phyloP scores from a whole-genome alignment of 2,329 filamentous ascomycete species.

The Neoarthrinium moseri region DNA sequence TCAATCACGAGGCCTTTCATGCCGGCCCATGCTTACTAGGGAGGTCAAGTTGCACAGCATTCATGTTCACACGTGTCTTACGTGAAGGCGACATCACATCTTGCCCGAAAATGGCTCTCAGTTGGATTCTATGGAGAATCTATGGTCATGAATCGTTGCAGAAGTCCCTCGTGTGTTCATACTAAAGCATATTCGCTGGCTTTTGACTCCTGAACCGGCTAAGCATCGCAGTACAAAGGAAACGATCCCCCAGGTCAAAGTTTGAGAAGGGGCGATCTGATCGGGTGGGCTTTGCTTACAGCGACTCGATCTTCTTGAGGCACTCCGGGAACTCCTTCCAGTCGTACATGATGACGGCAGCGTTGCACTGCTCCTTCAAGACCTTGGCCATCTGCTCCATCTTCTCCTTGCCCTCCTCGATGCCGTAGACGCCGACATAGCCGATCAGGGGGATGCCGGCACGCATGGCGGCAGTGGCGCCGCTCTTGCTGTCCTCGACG shows the following conservation, averaged over 20 bases:
- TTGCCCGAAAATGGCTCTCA: no score
- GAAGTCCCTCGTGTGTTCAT: no score
- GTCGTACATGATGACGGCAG: constrained; percentile 48
- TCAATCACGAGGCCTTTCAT: no score
- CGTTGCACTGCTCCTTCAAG: constrained; percentile 48
- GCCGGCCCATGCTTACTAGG: no score
- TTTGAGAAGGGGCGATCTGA: background rate
- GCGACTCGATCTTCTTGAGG: constrained; percentile 33
- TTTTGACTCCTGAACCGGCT: constrained; percentile 5
- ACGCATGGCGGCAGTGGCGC: constrained; percentile 66
- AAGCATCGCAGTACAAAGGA: constrained; percentile 5
- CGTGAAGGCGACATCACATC: no score
- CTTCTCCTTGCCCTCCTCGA: constrained; percentile 43
- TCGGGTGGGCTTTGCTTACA: constrained; percentile 20
- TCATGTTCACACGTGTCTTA: no score
- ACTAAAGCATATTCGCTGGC: constrained; percentile 4
- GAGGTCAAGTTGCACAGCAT: no score
- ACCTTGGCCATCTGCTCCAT: constrained; percentile 55
- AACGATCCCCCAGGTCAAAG: background rate
- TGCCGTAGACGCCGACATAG: constrained; percentile 62
- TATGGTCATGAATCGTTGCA: no score
- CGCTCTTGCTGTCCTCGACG: constrained; percentile 73
- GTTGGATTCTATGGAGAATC: no score
- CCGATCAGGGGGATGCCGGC: constrained; percentile 70
- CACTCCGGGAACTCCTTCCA: constrained; percentile 39